These are phyloP conservation scores for Durusdinium trenchii DNA, from an alignment of 73 alveolate genomes.

Conservation along the genomic window DNA sequence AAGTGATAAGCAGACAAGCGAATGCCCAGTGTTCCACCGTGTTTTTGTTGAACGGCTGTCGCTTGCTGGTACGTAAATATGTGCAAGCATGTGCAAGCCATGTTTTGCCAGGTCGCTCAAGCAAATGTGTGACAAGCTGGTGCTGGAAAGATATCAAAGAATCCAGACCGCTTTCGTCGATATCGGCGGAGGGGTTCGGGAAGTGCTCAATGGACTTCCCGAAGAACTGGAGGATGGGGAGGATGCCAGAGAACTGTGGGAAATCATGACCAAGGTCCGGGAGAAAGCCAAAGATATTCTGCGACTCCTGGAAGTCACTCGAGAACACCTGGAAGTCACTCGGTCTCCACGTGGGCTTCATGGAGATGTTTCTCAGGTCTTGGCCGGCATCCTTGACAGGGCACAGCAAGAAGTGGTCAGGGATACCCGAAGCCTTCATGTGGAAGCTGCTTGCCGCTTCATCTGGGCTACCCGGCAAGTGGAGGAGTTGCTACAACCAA, in stretches of 20 bases:
- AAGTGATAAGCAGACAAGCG: too few relatives aligned
- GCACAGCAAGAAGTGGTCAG: background rate
- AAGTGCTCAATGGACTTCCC: too few relatives aligned
- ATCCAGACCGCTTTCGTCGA: background rate
- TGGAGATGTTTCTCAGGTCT: background rate
- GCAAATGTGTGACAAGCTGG: background rate
- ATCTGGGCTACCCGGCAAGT: background rate
- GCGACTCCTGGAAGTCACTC: background rate
- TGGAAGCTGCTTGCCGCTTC: background rate
- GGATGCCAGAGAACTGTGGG: background rate
- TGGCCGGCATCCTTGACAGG: background rate
- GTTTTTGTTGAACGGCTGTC: too few relatives aligned
- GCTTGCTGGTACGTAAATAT: too few relatives aligned
- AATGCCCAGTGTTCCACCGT: background rate
- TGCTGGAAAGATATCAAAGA: background rate
- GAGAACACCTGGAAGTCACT: background rate
- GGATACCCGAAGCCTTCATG: background rate
- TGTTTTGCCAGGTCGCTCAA: constrained; percentile 14
- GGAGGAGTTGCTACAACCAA: background rate
- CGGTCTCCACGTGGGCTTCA: background rate
- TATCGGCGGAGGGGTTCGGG: background rate
- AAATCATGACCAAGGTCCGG: background rate
- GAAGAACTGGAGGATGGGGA: too few relatives aligned
- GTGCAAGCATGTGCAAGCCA: too few relatives aligned
- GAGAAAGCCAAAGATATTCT: background rate